These are phyloP conservation scores for Ochetophila trinervis DNA, from an alignment of 306 rosid genomes.

Conservation along the genomic window DNA sequence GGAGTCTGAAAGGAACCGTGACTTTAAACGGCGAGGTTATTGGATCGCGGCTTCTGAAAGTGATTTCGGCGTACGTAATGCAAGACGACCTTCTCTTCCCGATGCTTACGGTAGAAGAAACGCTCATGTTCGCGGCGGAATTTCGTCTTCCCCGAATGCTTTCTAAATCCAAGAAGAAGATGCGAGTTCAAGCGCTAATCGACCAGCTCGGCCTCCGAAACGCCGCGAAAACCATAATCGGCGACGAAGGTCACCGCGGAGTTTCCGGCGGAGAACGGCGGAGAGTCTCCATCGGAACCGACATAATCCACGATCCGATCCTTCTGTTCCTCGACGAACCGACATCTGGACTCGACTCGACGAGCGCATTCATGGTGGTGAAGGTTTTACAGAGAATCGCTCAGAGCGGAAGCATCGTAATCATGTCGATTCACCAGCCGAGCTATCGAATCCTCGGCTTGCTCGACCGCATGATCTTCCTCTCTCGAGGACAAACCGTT, in stretches of 20 bases:
- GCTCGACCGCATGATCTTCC: slow-evolving; percentile 67
- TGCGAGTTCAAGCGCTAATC: slow-evolving; percentile 70
- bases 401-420: slow-evolving; percentile 90
- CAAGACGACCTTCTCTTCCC: slow-evolving; percentile 95
- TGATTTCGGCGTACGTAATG: slow-evolving; percentile 94
- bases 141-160: slow-evolving; percentile 74
- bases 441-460: slow-evolving; percentile 81
- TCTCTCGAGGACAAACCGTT: slow-evolving; percentile 83
- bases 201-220: slow-evolving; percentile 88
- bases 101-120: slow-evolving; percentile 94
- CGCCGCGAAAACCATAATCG: slow-evolving; percentile 75
- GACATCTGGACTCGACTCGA: slow-evolving; percentile 90
- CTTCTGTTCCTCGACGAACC: slow-evolving; percentile 89
- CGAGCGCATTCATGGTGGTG: slow-evolving; percentile 95
- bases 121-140: slow-evolving; percentile 87
- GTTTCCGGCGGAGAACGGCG: slow-evolving; percentile 93
- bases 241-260: slow-evolving; percentile 93
- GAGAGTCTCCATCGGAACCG: slow-evolving; percentile 90
- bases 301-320: slow-evolving; percentile 91
- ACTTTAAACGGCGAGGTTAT: slow-evolving; percentile 72
- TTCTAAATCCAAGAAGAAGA: slow-evolving; percentile 72
- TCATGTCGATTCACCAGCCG: slow-evolving; percentile 93
- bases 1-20: slow-evolving; percentile 72
- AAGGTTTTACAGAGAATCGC: slow-evolving; percentile 90
- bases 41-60: slow-evolving; percentile 70